Evolutionary conservation across 148 eudicot genomes (phyloP).

Genomic region (Nyssa sinensis): DNA sequence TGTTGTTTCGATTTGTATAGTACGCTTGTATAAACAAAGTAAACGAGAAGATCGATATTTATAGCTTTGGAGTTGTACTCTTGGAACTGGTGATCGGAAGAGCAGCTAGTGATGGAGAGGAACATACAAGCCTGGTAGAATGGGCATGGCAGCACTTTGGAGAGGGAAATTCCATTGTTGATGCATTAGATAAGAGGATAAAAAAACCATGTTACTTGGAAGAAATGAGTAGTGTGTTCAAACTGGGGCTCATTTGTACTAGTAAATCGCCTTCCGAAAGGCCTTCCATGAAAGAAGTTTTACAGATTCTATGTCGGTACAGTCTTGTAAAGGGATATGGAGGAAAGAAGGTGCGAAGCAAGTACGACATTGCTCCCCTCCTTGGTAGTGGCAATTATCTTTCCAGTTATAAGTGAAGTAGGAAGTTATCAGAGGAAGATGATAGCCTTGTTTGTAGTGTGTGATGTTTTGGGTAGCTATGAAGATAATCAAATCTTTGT

Average conservation of each 20-base stretch:
- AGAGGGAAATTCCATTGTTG: too few relatives aligned
- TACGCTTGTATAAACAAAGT: conserved; percentile 61
- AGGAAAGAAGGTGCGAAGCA: conserved; percentile 22
- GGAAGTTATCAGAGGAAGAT: conserved; percentile 30
- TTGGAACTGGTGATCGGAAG: conserved; percentile 78
- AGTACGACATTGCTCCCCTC: conserved; percentile 51
- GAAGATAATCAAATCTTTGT: too few relatives aligned
- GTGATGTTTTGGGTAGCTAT: not conserved
- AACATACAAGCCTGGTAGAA: conserved; percentile 61
- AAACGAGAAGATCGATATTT: conserved; percentile 76
- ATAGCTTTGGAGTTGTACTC: conserved; percentile 83
- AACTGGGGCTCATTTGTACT: conserved; percentile 69
- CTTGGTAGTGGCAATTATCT: conserved; percentile 39
- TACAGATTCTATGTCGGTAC: too few relatives aligned
- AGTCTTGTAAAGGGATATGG: conserved; percentile 24
- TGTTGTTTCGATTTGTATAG: conserved; percentile 36
- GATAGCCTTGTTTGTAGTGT: conserved; percentile 25
- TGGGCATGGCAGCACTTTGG: too few relatives aligned
- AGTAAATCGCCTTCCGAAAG: conserved; percentile 47
- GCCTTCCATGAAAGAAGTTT: conserved; percentile 82
- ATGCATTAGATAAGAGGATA: conserved; percentile 49
- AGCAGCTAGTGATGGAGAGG: conserved; percentile 57
- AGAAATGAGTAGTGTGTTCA: conserved; percentile 57
- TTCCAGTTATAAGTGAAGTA: conserved; percentile 44
- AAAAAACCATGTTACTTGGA: conserved; percentile 37